Percentiles rank a stretch among this genome's conserved stretches.
Conservation (phyloP, 306 rosid genomes). For the Prunus persica region DNA sequence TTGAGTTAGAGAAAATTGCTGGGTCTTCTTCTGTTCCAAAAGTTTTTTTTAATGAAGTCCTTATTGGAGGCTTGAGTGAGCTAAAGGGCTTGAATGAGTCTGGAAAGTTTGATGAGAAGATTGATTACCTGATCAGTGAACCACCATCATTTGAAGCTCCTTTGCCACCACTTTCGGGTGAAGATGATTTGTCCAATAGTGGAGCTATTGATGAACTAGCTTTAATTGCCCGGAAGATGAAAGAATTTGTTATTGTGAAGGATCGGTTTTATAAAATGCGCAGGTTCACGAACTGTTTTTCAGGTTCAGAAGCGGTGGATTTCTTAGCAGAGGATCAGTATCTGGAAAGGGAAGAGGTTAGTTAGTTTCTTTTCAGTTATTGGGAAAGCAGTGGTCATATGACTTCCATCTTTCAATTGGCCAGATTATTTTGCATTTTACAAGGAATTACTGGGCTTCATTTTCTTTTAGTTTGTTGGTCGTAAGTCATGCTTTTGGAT, state of each 20-base stretch:
- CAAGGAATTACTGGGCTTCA: background rate
- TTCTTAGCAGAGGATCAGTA: conserved; percentile 93
- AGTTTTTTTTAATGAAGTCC: conserved; percentile 72
- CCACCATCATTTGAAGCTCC: conserved; percentile 65
- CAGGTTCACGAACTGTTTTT: conserved; percentile 66
- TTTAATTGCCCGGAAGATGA: conserved; percentile 69
- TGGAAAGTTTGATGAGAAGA: conserved; percentile 73
- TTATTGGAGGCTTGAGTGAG: conserved; percentile 75
- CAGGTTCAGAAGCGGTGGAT: conserved; percentile 80
- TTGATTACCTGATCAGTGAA: conserved; percentile 67
- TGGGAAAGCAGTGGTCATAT: background rate
- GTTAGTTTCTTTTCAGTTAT: conserved; percentile 9
- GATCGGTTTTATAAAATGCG: conserved; percentile 81
- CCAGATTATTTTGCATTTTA: background rate
- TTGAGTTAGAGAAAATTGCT: conserved; percentile 70
- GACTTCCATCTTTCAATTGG: background rate
- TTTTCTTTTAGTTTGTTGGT: background rate
- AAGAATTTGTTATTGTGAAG: conserved; percentile 63
- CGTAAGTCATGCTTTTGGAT: background rate
- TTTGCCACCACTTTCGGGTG: conserved; percentile 84
- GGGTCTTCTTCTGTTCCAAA: conserved; percentile 75
- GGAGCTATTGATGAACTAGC: conserved; percentile 79
- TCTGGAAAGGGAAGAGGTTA: conserved; percentile 86
- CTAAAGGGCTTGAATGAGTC: conserved; percentile 61
- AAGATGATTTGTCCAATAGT: conserved; percentile 63